These are phyloP conservation scores for Orobanche coerulescens DNA, from an alignment of 257 asterid genomes.

Conservation along the genomic window DNA sequence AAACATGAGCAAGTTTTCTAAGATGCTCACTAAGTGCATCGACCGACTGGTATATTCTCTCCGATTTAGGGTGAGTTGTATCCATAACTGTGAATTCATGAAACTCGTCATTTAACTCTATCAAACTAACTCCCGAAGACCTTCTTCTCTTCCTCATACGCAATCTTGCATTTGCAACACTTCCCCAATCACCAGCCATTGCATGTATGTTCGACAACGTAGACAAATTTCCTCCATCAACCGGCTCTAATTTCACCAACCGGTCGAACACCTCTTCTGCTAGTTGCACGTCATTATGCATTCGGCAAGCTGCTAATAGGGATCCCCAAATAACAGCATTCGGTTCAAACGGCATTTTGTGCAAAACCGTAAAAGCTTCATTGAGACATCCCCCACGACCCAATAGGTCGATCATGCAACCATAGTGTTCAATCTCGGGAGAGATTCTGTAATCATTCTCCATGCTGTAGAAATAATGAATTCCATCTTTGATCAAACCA, in stretches of 20 bases:
- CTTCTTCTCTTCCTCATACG: constrained; percentile 38
- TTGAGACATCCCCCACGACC: constrained; percentile 70
- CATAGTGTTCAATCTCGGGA: constrained; percentile 72
- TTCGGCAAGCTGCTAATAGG: constrained; percentile 65
- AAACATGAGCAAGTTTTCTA: constrained; percentile 24
- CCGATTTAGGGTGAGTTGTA: constrained; percentile 51
- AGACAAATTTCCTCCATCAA: constrained; percentile 37
- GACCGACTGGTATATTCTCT: constrained; percentile 44
- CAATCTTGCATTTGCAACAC: constrained; percentile 49
- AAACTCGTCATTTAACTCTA: constrained; percentile 43
- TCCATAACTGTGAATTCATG: constrained; percentile 69
- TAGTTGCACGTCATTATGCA: constrained; percentile 41
- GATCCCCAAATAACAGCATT: constrained; percentile 69
- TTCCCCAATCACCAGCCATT: constrained; percentile 57
- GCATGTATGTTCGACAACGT: constrained; percentile 53
- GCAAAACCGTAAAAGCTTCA: constrained; percentile 56
- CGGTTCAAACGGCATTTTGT: constrained; percentile 70
- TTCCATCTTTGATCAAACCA: constrained; percentile 55
- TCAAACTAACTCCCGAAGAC: constrained; percentile 49
- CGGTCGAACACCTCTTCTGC: constrained; percentile 43
- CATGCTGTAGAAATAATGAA: constrained; percentile 47
- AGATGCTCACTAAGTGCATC: constrained; percentile 48
- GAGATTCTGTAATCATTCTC: constrained; percentile 40
- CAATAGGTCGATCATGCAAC: constrained; percentile 72
- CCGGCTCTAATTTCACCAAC: constrained; percentile 41